Conservation (phyloP, 768 basidiomycete genomes). For the Russula compacta region DNA sequence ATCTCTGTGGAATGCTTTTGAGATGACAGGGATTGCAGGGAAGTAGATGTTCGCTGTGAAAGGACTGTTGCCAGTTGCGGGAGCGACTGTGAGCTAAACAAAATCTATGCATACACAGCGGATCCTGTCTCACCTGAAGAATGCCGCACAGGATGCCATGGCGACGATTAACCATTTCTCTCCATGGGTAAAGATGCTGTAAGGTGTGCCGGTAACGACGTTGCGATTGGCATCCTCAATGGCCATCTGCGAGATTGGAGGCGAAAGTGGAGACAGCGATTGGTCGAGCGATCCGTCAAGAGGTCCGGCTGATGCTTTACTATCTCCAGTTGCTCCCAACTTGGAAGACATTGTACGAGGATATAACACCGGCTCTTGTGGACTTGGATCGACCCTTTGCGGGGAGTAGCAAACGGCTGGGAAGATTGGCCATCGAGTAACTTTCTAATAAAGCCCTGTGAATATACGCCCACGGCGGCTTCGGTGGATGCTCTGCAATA, state of each 20-base stretch:
- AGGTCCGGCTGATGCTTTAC: neutral
- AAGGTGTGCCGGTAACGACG: conserved; percentile 26
- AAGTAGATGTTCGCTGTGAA: conserved; percentile 73
- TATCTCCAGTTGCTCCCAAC: neutral
- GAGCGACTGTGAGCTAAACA: neutral
- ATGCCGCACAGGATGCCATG: conserved; percentile 46
- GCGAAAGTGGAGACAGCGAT: neutral
- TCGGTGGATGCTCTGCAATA: too few species aligned
- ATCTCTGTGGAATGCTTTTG: conserved; percentile 51
- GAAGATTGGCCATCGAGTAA: too few species aligned
- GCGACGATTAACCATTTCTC: conserved; percentile 67
- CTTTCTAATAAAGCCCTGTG: neutral
- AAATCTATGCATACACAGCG: neutral
- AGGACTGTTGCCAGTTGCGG: conserved; percentile 33
- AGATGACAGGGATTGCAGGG: conserved; percentile 65
- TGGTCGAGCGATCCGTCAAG: neutral
- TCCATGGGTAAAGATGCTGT: conserved; percentile 41
- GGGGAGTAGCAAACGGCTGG: too few species aligned
- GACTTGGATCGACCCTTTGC: too few species aligned
- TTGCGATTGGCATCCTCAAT: neutral
- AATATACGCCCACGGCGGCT: too few species aligned
- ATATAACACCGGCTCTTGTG: too few species aligned
- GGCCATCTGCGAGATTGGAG: neutral
- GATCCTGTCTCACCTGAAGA: conserved; percentile 45
- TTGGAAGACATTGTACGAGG: neutral